Conservation (phyloP, 2,329 filamentous ascomycete species). For the Fusarium dlaminii region DNA sequence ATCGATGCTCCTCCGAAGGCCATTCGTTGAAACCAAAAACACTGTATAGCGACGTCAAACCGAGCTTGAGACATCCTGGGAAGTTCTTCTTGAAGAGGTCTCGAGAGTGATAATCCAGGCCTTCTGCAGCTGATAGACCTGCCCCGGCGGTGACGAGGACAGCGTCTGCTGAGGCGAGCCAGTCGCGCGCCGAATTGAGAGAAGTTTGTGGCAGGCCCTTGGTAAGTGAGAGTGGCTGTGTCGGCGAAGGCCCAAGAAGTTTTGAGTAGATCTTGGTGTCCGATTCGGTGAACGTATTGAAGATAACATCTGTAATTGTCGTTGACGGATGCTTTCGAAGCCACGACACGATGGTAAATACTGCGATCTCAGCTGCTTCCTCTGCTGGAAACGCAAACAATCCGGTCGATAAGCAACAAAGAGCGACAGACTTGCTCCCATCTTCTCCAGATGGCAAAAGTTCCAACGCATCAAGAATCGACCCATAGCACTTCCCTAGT, state of each 20-base stretch:
- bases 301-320: slow-evolving; percentile 31
- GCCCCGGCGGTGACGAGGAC: slow-evolving; percentile 35
- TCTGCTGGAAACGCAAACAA: slow-evolving; percentile 35
- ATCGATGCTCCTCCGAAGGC: slow-evolving; percentile 36
- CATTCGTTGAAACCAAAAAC: slow-evolving; percentile 30
- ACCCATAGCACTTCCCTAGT: slow-evolving; percentile 24
- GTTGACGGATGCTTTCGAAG: slow-evolving; percentile 8
- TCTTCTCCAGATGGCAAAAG: neutral
- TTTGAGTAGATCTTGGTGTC: slow-evolving; percentile 23
- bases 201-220: neutral
- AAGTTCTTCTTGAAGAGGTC: slow-evolving; percentile 27
- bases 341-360: slow-evolving; percentile 11
- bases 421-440: slow-evolving; percentile 17
- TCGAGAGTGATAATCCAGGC: slow-evolving; percentile 34
- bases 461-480: slow-evolving; percentile 14
- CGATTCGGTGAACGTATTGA: slow-evolving; percentile 33
- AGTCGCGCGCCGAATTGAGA: neutral
- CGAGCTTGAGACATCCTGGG: slow-evolving; percentile 19
- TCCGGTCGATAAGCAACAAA: slow-evolving; percentile 37
- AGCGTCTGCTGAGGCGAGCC: slow-evolving; percentile 33
- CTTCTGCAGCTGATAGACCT: slow-evolving; percentile 35
- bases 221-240: rapidly evolving
- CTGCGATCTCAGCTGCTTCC: slow-evolving; percentile 29
- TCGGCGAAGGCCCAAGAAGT: neutral
- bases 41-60: slow-evolving; percentile 29